Evolutionary conservation across 163 green algal genomes (phyloP).

Genomic region (Volvox carteri): DNA sequence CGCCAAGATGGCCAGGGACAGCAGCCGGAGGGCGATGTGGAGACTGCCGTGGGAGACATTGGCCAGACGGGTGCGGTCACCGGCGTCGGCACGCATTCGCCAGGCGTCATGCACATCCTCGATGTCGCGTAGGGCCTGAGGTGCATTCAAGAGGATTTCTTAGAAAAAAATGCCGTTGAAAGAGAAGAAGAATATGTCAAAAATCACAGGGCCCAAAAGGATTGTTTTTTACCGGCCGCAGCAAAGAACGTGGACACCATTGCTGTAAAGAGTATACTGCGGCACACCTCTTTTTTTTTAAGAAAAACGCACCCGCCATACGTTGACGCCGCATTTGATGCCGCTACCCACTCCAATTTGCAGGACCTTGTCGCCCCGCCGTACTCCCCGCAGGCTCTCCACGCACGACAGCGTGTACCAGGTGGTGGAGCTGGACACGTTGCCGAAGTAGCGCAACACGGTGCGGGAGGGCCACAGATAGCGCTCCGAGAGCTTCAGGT

Average conservation of each 20-base stretch:
- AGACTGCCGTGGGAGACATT: constrained; percentile 2
- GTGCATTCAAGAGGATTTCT: neutral
- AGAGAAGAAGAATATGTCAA: neutral
- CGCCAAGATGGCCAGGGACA: constrained; percentile 33
- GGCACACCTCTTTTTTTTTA: no score
- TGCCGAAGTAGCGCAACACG: constrained; percentile 65
- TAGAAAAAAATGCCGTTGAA: neutral
- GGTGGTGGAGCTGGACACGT: constrained; percentile 58
- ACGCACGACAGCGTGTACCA: constrained; percentile 78
- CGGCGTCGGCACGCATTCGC: constrained; percentile 48
- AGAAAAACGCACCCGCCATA: constrained; percentile 68
- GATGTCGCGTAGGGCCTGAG: constrained; percentile 53
- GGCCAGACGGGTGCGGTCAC: constrained; percentile 39
- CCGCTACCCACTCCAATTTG: constrained; percentile 71
- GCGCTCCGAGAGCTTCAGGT: constrained; percentile 60
- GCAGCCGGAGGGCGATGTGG: constrained; percentile 27
- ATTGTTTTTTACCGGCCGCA: no score
- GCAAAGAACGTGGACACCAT: no score
- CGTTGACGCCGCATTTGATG: constrained; percentile 69
- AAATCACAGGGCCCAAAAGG: no score
- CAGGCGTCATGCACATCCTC: constrained; percentile 64
- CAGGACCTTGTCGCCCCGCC: constrained; percentile 69
- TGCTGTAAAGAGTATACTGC: no score
- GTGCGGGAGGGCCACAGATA: constrained; percentile 63
- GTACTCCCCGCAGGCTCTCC: constrained; percentile 70